These are phyloP conservation scores for Gaillardinia entomophila DNA, from an alignment of 805 yeast species.

Conservation along the genomic window DNA sequence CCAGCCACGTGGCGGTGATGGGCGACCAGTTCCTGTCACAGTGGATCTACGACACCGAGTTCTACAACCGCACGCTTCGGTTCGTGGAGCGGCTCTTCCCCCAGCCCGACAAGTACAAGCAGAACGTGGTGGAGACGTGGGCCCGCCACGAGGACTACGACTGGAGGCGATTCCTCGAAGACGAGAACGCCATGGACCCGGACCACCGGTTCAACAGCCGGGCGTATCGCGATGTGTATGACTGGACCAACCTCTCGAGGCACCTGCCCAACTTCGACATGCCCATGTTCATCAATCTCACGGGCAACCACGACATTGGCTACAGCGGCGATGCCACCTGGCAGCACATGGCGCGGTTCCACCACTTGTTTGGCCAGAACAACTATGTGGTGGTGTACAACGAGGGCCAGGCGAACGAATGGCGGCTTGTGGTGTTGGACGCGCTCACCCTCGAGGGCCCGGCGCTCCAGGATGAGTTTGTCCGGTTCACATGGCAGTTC, in stretches of 20 bases:
- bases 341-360: slow-evolving; percentile 82
- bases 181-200: slow-evolving; percentile 36
- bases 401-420: slow-evolving; percentile 58
- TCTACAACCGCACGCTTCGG: slow-evolving; percentile 70
- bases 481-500: slow-evolving; percentile 67
- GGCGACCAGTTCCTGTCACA: slow-evolving; percentile 93
- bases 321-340: slow-evolving; percentile 91
- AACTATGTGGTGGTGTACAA: slow-evolving; percentile 76
- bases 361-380: slow-evolving; percentile 71
- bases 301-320: slow-evolving; percentile 96
- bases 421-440: slow-evolving; percentile 86
- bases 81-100: slow-evolving; percentile 67
- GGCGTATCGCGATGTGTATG: slow-evolving; percentile 51
- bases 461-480: slow-evolving; percentile 66
- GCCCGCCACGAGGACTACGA: slow-evolving; percentile 48
- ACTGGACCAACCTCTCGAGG: slow-evolving; percentile 49
- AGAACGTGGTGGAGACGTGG: slow-evolving; percentile 43
- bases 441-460: slow-evolving; percentile 88
- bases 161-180: slow-evolving; percentile 43
- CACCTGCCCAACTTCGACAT: slow-evolving; percentile 37
- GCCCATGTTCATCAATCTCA: slow-evolving; percentile 72
- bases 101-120: slow-evolving; percentile 46
- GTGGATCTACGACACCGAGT: slow-evolving; percentile 89
- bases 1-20: slow-evolving; percentile 80
- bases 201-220: slow-evolving; percentile 28